Evolutionary conservation across 2,329 filamentous ascomycete genomes (phyloP).

Genomic region (Trichophyton schoenleinii): DNA sequence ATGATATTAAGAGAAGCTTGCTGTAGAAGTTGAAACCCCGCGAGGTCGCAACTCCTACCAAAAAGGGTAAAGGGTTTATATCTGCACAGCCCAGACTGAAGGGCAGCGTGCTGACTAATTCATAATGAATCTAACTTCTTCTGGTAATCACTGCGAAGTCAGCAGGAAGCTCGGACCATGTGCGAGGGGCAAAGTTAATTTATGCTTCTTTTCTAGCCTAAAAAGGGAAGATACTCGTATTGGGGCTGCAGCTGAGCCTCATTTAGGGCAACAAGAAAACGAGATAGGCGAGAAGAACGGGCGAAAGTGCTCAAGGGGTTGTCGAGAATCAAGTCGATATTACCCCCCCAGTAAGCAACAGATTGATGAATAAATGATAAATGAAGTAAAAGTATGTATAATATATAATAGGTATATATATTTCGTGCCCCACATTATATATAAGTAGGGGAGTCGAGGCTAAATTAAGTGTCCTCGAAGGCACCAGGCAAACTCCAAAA

Average conservation of each 20-base stretch:
- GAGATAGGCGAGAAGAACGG: background rate
- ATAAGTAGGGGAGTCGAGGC: background rate
- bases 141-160: background rate
- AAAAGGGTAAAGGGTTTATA: background rate
- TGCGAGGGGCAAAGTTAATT: background rate
- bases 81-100: background rate
- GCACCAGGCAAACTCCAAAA: background rate
- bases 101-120: background rate
- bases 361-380: too few relatives aligned
- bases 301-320: too few relatives aligned
- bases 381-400: background rate
- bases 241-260: background rate
- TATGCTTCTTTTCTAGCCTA: background rate
- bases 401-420: constrained; percentile 1
- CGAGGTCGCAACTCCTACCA: background rate
- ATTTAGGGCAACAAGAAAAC: background rate
- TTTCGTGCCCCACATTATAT: background rate
- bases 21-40: background rate
- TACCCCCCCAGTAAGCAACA: too few relatives aligned
- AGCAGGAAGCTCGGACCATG: background rate
- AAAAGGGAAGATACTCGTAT: background rate
- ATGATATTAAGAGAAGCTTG: background rate
- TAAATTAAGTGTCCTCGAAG: background rate
- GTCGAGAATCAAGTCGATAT: too few relatives aligned
- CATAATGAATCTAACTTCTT: background rate